Conservation (phyloP, 495 filamentous ascomycete genomes). For the Penicillium dipodomyicola region DNA sequence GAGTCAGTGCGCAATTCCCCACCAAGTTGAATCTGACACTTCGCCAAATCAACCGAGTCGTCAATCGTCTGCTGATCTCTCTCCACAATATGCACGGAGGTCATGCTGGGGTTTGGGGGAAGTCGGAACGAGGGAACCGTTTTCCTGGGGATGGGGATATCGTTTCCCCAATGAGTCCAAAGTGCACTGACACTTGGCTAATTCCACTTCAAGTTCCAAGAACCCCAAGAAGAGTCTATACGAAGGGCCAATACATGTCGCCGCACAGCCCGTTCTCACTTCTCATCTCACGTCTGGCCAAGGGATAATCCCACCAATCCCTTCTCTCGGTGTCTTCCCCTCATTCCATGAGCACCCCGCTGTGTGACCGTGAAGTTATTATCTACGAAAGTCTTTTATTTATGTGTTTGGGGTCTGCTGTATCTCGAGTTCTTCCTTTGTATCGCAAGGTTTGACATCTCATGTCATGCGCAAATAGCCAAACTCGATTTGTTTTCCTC, state of each 20-base stretch:
- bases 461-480: conserved; percentile 3
- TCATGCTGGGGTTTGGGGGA: neutral
- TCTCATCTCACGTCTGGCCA: conserved; percentile 11
- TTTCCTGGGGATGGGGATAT: neutral
- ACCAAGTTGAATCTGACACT: conserved; percentile 4
- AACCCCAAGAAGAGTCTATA: neutral
- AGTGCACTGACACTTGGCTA: neutral
- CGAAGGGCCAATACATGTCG: neutral
- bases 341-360: conserved; percentile 4
- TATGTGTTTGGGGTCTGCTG: neutral
- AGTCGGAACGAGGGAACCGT: neutral
- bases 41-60: conserved; percentile 19
- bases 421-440: neutral
- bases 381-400: neutral
- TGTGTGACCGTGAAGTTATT: conserved; percentile 2
- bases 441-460: neutral
- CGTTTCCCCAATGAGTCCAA: neutral
- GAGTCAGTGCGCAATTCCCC: conserved; percentile 3
- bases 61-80: conserved; percentile 6
- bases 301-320: conserved; percentile 27
- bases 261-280: conserved; percentile 1
- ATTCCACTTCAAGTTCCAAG: neutral
- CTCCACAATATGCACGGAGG: conserved; percentile 14
- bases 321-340: neutral
- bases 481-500: neutral